Evolutionary conservation across 495 filamentous ascomycete species (phyloP), one percentile per base, ranked within the genome.

Genomic region (Aspergillus ellipticus): DNA sequence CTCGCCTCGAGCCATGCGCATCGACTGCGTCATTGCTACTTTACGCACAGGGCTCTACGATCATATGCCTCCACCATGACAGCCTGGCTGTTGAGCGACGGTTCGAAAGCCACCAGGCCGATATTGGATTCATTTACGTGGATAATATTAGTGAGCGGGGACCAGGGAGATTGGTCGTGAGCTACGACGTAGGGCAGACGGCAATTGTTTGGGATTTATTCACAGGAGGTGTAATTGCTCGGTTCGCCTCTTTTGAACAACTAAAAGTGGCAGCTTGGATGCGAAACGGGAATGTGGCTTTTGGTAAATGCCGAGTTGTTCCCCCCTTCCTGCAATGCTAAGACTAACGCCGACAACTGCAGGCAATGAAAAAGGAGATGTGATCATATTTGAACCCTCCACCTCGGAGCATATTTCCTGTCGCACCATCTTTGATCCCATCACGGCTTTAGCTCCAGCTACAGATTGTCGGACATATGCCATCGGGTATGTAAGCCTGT

Each of bases 131-230:
- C 59, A 81, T 98, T 22, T 86, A 89, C 20, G 90, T 92, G 49
- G 94, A 98, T 68, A 97, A 94, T 73, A 84, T 89, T 51, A 97
- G 92, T 71, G 93, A 96, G 54, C 79, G 86, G 49, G 91, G 91
- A 33, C 84, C 87, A 0, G 93, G 93, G 11, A 76, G 91, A 58
- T 73, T 96, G 57, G 91, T 96, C 8, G 89, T 97, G 47, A 97
- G 92, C 74, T 95, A 96, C 61, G 94, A 98, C 79, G 82, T 80
- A 26, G 89, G 90, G 24, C 88, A 90, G 71, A 96, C 89, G 4
- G 92, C 92, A 1, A 96, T 97, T 64, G 90, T 98, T 19, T 98
- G 94, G 94, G 93, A 97, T 74, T 78, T 96, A 29, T 84, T 96
- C 71, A 96, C 91, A 0, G 94, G 94, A 29, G 88, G 89, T 37